phyloP scores from a whole-genome alignment of 1,284 basidiomycete species.

The Sutorius eximius region DNA sequence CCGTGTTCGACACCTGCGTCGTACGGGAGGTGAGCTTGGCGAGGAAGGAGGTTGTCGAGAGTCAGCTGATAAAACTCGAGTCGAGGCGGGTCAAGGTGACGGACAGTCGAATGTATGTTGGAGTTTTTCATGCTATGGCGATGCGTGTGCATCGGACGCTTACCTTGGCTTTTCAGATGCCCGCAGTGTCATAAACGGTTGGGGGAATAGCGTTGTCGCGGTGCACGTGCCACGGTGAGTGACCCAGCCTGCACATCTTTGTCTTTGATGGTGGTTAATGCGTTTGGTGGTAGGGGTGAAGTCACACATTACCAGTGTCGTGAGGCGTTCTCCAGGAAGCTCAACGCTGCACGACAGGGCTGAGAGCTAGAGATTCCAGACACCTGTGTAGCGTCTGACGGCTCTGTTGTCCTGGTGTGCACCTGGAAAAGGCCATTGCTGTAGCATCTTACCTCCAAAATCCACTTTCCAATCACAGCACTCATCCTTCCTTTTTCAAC shows the following conservation, averaged over 20 bases:
- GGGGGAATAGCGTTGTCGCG: slow-evolving; percentile 93
- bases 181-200: slow-evolving; percentile 95
- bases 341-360: slow-evolving; percentile 38
- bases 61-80: slow-evolving; percentile 74
- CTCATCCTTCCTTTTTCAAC: no score
- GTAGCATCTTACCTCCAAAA: no score
- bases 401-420: not conserved
- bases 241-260: not conserved
- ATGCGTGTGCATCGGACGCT: not conserved
- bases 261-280: not conserved
- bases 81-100: slow-evolving; percentile 85
- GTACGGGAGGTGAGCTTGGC: slow-evolving; percentile 68
- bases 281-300: slow-evolving; percentile 63
- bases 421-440: no score
- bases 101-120: slow-evolving; percentile 82
- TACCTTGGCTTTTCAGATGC: slow-evolving; percentile 56
- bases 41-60: slow-evolving; percentile 70
- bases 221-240: slow-evolving; percentile 82
- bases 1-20: slow-evolving; percentile 68
- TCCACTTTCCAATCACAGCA: no score
- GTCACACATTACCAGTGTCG: slow-evolving; percentile 94
- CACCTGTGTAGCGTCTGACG: not conserved
- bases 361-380: slow-evolving; percentile 3
- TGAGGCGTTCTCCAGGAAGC: slow-evolving; percentile 69
- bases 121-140: not conserved